Conservation (phyloP, 73 alveolate species). For the Paramecium tetraurelia region DNA sequence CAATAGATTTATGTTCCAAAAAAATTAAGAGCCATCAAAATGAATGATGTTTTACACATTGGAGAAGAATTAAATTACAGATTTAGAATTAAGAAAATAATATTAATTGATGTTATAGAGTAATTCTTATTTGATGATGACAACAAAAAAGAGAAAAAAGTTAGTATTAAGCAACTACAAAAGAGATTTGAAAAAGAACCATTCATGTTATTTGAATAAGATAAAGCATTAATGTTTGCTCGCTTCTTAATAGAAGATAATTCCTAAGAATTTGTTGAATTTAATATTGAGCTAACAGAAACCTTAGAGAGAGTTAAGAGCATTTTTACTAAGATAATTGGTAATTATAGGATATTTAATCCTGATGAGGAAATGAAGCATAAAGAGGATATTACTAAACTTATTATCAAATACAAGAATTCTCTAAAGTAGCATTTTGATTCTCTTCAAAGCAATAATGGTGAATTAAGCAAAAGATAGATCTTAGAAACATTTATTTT, state of each 20-base stretch:
- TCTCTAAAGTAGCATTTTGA: conserved; percentile 29
- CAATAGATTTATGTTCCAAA: conserved; percentile 16
- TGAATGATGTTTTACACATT: neutral
- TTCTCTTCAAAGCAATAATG: conserved; percentile 15
- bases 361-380: neutral
- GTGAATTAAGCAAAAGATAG: conserved; percentile 13
- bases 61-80: conserved; percentile 42
- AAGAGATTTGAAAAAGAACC: conserved; percentile 30
- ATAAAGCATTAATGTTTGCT: conserved; percentile 37
- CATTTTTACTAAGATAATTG: conserved; percentile 7
- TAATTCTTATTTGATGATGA: conserved; percentile 26
- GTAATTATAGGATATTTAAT: neutral
- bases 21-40: conserved; percentile 19
- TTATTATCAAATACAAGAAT: conserved; percentile 1
- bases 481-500: conserved; percentile 30
- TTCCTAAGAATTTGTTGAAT: conserved; percentile 28
- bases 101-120: conserved; percentile 23
- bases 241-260: conserved; percentile 17
- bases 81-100: conserved; percentile 34
- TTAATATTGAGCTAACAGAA: conserved; percentile 6
- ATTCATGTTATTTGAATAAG: conserved; percentile 28
- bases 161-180: neutral
- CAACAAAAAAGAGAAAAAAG: neutral
- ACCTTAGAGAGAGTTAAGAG: conserved; percentile 33
- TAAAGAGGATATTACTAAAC: neutral